A percentile compares a stretch with the other conserved stretches of the same genome.
Evolutionary conservation across 2,329 filamentous ascomycete genomes (phyloP).

Genomic region (Trichoderma cornu-damae): DNA sequence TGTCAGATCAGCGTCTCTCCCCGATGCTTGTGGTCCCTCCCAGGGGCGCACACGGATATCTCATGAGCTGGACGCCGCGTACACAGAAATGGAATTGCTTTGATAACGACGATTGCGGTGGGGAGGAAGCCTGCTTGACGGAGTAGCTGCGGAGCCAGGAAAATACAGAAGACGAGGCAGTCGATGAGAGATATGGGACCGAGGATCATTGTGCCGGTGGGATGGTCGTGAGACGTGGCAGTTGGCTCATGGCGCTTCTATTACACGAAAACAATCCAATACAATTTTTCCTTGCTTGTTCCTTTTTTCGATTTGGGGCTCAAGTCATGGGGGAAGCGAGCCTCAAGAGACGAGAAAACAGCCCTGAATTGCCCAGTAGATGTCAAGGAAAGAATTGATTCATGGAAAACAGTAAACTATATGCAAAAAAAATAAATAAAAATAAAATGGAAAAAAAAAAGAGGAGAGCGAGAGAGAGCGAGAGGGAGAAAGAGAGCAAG

Average conservation of each 20-base stretch:
- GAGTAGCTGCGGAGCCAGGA: constrained; percentile 67
- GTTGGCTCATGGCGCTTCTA: constrained; percentile 8
- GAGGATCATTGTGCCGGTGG: constrained; percentile 57
- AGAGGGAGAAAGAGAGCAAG: not conserved
- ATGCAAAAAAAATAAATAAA: not conserved
- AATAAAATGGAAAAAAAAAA: not conserved
- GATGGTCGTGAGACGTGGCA: not conserved
- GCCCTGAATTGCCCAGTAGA: not conserved
- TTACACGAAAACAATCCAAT: no score
- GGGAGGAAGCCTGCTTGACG: constrained; percentile 59
- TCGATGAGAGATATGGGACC: constrained; percentile 70
- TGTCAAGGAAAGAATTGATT: not conserved
- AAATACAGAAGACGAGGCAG: constrained; percentile 65
- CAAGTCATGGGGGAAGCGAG: not conserved
- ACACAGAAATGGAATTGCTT: constrained; percentile 67
- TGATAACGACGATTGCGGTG: constrained; percentile 53
- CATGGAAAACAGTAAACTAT: not conserved
- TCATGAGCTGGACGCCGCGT: not conserved
- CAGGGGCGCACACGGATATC: not conserved
- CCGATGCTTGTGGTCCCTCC: not conserved
- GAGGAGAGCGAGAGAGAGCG: no score
- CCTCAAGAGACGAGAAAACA: not conserved
- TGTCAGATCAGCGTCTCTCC: not conserved
- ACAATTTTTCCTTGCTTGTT: no score
- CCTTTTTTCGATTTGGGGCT: no score